These are phyloP conservation scores for Lanmaoa pseudosensibilis DNA, from an alignment of 768 basidiomycete species.

Conservation along the genomic window DNA sequence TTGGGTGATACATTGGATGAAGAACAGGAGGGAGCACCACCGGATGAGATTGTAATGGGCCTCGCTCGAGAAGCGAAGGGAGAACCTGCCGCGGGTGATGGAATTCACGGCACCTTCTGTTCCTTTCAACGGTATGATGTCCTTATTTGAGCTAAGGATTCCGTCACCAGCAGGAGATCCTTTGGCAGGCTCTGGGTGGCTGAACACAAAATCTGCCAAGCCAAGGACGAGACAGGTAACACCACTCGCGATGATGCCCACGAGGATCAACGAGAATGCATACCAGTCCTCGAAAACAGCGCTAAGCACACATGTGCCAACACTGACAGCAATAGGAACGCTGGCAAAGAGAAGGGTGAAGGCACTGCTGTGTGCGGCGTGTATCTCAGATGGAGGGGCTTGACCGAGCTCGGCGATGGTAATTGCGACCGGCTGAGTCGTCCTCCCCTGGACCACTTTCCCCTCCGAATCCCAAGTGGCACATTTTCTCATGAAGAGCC, in stretches of 20 bases:
- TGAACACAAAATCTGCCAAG: conserved; percentile 23
- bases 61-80: conserved; percentile 21
- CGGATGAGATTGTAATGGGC: conserved; percentile 13
- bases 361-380: neutral
- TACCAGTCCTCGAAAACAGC: conserved; percentile 26
- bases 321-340: conserved; percentile 24
- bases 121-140: conserved; percentile 29
- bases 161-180: conserved; percentile 31
- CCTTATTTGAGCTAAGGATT: conserved; percentile 17
- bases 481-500: conserved; percentile 40
- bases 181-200: conserved; percentile 25
- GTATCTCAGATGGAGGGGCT: conserved; percentile 9
- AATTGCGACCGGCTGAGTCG: conserved; percentile 9
- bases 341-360: conserved; percentile 12
- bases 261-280: conserved; percentile 30
- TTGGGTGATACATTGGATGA: conserved; percentile 27
- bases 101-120: conserved; percentile 29
- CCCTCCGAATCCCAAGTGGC: conserved; percentile 4
- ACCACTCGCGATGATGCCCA: conserved; percentile 33
- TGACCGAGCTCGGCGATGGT: conserved; percentile 10
- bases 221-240: conserved; percentile 26
- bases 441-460: conserved; percentile 10
- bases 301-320: conserved; percentile 21
- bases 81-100: conserved; percentile 23
- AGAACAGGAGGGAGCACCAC: conserved; percentile 24